Conservation (phyloP, 2,329 filamentous ascomycete genomes). For the Exophiala aquamarina region DNA sequence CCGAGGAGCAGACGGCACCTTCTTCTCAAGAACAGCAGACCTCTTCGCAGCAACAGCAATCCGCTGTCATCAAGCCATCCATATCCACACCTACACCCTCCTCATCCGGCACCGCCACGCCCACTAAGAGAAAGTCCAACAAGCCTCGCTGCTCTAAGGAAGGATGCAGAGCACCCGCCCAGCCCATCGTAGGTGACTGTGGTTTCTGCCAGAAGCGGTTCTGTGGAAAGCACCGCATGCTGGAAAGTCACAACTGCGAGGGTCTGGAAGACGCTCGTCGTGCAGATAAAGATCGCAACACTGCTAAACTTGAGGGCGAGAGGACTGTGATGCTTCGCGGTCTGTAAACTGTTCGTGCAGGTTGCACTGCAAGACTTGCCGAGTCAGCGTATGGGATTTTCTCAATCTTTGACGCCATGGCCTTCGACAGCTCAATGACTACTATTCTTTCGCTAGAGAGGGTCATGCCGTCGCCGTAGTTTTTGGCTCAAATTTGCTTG, state of each 20-base stretch:
- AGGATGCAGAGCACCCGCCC: constrained; percentile 81
- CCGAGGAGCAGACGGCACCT: constrained; percentile 47
- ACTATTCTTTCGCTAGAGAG: too few relatives aligned
- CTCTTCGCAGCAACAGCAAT: constrained; percentile 25
- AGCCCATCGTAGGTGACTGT: constrained; percentile 95
- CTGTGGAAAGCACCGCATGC: constrained; percentile 89
- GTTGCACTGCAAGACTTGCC: not conserved
- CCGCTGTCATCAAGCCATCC: constrained; percentile 4
- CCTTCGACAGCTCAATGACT: too few relatives aligned
- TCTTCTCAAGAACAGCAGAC: constrained; percentile 52
- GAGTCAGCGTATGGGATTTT: too few relatives aligned
- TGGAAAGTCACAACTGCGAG: constrained; percentile 92
- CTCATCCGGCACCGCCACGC: constrained; percentile 52
- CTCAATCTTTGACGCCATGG: too few relatives aligned
- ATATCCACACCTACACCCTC: constrained; percentile 21
- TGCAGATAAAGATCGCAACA: constrained; percentile 91
- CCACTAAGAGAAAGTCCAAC: constrained; percentile 41
- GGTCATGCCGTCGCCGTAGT: too few relatives aligned
- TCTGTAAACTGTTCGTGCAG: constrained; percentile 58
- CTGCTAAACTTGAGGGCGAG: constrained; percentile 87
- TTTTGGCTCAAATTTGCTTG: too few relatives aligned
- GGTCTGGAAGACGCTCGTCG: constrained; percentile 97
- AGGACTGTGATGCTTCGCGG: constrained; percentile 92
- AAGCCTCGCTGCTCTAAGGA: constrained; percentile 79
- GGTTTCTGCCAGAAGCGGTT: constrained; percentile 91